Percentiles rank a stretch among this genome's conserved stretches.
Conservation (phyloP, 1,284 basidiomycete species). For the Heterobasidion occidentale region DNA sequence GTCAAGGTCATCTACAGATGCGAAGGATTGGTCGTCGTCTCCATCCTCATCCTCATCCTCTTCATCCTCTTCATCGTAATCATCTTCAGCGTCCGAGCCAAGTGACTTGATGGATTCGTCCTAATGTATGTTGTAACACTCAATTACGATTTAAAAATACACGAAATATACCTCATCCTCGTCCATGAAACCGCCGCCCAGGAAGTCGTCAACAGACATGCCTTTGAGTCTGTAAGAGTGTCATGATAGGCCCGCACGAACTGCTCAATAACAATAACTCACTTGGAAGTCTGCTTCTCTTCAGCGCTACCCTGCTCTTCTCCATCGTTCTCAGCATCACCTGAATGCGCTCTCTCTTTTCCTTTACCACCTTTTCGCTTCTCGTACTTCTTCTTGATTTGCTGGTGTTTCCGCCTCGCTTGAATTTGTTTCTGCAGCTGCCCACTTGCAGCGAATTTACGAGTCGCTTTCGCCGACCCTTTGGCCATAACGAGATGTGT, state of each 20-base stretch:
- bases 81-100: conserved; percentile 22
- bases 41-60: conserved; percentile 39
- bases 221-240: conserved; percentile 33
- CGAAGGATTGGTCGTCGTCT: conserved; percentile 66
- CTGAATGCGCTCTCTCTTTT: conserved; percentile 15
- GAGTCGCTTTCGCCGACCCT: conserved; percentile 65
- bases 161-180: conserved; percentile 36
- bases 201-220: conserved; percentile 77
- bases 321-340: conserved; percentile 30
- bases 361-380: conserved; percentile 38
- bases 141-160: neutral
- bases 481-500: conserved; percentile 43
- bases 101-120: conserved; percentile 6
- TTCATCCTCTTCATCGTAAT: conserved; percentile 36
- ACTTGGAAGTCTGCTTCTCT: conserved; percentile 14
- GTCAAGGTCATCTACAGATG: conserved; percentile 69
- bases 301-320: conserved; percentile 24
- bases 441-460: conserved; percentile 84
- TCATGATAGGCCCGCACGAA: neutral
- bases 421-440: conserved; percentile 83
- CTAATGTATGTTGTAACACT: neutral
- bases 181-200: conserved; percentile 70
- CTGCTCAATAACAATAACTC: conserved; percentile 5
- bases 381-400: conserved; percentile 66
- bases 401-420: conserved; percentile 68